Base-by-base conservation (phyloP, 164 flowering plant species). In the Umbellularia californica region DNA sequence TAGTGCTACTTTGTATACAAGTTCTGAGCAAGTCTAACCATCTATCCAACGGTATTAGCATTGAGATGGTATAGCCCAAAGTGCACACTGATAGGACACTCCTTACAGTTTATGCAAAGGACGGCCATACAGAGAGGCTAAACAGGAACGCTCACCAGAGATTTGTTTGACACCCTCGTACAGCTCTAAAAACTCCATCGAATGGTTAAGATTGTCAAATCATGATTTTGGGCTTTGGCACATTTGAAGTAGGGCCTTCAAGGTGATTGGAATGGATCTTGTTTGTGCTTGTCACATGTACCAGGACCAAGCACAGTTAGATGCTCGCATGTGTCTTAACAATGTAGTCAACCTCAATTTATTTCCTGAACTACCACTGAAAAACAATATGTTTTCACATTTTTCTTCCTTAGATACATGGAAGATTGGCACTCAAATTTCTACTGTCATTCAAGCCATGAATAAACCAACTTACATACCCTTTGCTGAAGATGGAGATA, bases 391-490 rank as follows among this genome's bases (percentile, higher is more conserved):
- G 19, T 52, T 52, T 14, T 1, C 58, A 17, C 69, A 30, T 28
- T 66, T 35, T 24, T 68, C 15, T 72, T 63, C 35, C 22, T 2
- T 74, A 91, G 97, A 87, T 92, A 69, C 91, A 92, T 58, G 99
- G 97, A 55, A 89, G 97, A 80, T 82, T 95, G 75, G 97, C 99
- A 77, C 97, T 77, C 97, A 91, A 73, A 85, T 95, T 75, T 79
- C 97, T 62, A 90, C 92, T 50, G 97, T 93, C 66, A 35, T 92
- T 73, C 98, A 94, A 85, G 97, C 92, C 71, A 92, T 92, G 81
- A 95, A 92, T 65, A 94, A 92, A 82, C 97, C 97, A 7, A 94
- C 95, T 25, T 91, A 92, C 75, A 74, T 92, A 33, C 98, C 98
- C 19, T 76, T 91, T 74, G 90, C 87, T 69, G 98, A 94, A 75